Percentiles rank a stretch among this genome's conserved stretches.
These are phyloP conservation scores for Colletotrichum shisoi DNA, from an alignment of 2,329 filamentous ascomycete species.

Conservation along the genomic window DNA sequence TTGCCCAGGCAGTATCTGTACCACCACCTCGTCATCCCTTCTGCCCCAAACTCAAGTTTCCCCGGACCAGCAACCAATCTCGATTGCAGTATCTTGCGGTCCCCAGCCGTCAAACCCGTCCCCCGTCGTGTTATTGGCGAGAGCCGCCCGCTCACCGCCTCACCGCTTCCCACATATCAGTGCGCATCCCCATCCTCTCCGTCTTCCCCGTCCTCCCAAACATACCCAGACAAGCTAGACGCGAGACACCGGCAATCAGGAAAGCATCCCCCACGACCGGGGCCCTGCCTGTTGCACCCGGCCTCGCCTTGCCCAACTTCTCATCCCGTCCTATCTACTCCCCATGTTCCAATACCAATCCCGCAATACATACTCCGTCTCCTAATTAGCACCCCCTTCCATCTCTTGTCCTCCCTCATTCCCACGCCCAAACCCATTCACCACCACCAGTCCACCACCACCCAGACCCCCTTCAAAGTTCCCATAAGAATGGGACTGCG, in stretches of 20 bases:
- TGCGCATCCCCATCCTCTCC: conserved; percentile 35
- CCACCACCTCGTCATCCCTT: conserved; percentile 8
- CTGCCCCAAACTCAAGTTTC: conserved; percentile 7
- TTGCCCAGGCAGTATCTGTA: background rate
- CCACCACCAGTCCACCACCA: background rate
- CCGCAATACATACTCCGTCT: conserved; percentile 29
- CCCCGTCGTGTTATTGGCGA: conserved; percentile 35
- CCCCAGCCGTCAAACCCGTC: conserved; percentile 24
- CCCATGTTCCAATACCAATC: conserved; percentile 21
- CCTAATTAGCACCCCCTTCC: conserved; percentile 30
- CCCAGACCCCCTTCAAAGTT: conserved; percentile 30
- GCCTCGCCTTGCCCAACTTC: conserved; percentile 36
- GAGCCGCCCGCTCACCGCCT: conserved; percentile 40
- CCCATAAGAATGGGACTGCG: conserved; percentile 33
- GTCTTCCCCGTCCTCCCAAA: conserved; percentile 35
- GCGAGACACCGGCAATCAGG: conserved; percentile 38
- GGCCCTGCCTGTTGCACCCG: conserved; percentile 36
- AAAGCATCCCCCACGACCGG: conserved; percentile 34
- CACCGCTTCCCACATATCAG: conserved; percentile 39
- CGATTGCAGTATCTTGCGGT: conserved; percentile 33
- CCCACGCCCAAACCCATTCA: conserved; percentile 10
- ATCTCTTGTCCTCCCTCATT: conserved; percentile 8
- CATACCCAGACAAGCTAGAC: conserved; percentile 32
- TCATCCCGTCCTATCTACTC: conserved; percentile 10
- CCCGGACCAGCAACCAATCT: conserved; percentile 32